Base-by-base conservation (phyloP, 331 rosid species). In the Rosa hybrid region DNA sequence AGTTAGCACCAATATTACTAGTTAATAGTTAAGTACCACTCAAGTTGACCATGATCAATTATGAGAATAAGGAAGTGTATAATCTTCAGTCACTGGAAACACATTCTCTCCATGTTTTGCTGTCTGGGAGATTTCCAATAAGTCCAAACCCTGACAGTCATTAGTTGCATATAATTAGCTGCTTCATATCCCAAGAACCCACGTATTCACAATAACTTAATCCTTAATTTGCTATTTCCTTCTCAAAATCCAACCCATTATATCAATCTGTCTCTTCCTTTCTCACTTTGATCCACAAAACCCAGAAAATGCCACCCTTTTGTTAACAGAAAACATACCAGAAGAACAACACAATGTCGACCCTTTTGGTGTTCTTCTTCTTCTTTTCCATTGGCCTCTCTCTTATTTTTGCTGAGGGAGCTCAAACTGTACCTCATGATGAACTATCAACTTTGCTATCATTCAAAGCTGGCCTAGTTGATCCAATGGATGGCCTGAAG, bases 21-120 rank as follows among this genome's bases (percentile, higher is more conserved):
- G 39, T 64, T 17, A 51, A 12, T 80, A 74, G 81, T 76, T 86
- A 14, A 84, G 86, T 81, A 74, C 57, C 74, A 74, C 12, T 56
- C 73, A 78, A 80, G 96, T 91, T 93, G 94, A 93, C 97, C 84
- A 77, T 75, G 38, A 86, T 65, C 9, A 80, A 88, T 82, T 83
- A 80, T 63, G 81, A 67, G 76, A 77, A 75, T 72, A 69, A 41
- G 34, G 25, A 71, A 42, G 77, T 41, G 80, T 27, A 51, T 38
- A 51, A 72, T 77, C 54, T 79, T 77, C 73, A 72, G 53, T 85
- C 78, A 72, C 92, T 89, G 83, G 64, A 81, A 85, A 91, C 92
- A 91, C 92, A 88, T 93, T 89, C 97, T 81, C 82, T 80, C 92
- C 97, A 91, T 90, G 98, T 90, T 93, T 85, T 80, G 80, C 83